Percentiles rank a stretch among this genome's conserved stretches.
These are phyloP conservation scores for Pichia occidentalis DNA, from an alignment of 805 yeast genomes.

Conservation along the genomic window DNA sequence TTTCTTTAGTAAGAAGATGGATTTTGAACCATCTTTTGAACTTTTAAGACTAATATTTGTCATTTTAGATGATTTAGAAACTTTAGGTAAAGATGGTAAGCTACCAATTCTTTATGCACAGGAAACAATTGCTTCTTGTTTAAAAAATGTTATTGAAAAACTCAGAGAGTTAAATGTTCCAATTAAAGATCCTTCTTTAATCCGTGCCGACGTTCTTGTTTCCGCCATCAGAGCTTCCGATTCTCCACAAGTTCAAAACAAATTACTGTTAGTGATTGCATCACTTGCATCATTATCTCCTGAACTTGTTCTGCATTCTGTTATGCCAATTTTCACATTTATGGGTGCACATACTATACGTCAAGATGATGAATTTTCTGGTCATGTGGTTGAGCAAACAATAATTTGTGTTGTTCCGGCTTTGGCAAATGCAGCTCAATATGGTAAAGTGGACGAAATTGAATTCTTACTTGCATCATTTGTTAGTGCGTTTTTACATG, in stretches of 20 bases:
- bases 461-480: slow-evolving; percentile 84
- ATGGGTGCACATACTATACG: slow-evolving; percentile 98
- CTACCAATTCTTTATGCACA: slow-evolving; percentile 87
- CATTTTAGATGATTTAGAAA: slow-evolving; percentile 66
- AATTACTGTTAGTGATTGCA: slow-evolving; percentile 76
- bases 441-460: slow-evolving; percentile 51
- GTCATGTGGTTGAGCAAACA: slow-evolving; percentile 88
- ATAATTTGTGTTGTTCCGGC: slow-evolving; percentile 89
- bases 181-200: slow-evolving; percentile 50
- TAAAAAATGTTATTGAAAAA: slow-evolving; percentile 59
- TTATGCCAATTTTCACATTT: slow-evolving; percentile 98
- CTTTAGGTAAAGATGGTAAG: slow-evolving; percentile 85
- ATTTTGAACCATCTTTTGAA: slow-evolving; percentile 27
- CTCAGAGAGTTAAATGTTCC: slow-evolving; percentile 36
- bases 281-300: slow-evolving; percentile 85
- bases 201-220: slow-evolving; percentile 86
- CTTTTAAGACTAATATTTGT: slow-evolving; percentile 43
- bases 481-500: slow-evolving; percentile 90
- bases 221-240: slow-evolving; percentile 82
- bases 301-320: slow-evolving; percentile 86
- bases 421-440: slow-evolving; percentile 45
- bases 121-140: slow-evolving; percentile 82
- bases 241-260: slow-evolving; percentile 93
- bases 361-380: slow-evolving; percentile 94
- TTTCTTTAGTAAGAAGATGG: slow-evolving; percentile 24